Evolutionary conservation across 139 green algal species (phyloP), one percentile per base, ranked within the genome.

Genomic region (Picochlorum sp.): DNA sequence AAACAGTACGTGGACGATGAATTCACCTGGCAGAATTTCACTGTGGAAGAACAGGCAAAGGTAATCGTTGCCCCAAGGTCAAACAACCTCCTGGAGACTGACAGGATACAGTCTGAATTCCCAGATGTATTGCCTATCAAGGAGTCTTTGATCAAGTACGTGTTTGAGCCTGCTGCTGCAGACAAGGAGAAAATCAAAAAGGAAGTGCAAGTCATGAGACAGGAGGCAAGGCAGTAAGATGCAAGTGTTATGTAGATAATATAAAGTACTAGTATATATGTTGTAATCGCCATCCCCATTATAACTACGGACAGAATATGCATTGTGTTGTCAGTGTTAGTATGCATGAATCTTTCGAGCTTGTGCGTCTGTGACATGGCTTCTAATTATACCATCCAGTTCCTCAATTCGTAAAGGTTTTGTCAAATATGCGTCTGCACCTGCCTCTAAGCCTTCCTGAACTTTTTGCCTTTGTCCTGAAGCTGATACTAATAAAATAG

Each of bases 21-120:
- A 43, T 96, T 96, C 76, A 93, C 64, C 7, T 98, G 88, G 88
- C 55, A 55, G 18, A 95, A 97, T 78, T 97, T 96, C 61, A 81
- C 74, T 0, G 30, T 95, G n/a, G 89, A 96, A 70, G 89, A 96
- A 79, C 91, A 97, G 77, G 83, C 87, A 55, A 96, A 97, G 79
- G 69, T 98, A 36, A 96, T 98, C 59, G 79, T 92, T 29, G 91
- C 91, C 14, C 89, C 91, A 12, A 81, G 91, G 55, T 94, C 82
- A 64, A 98, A 98, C 80, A 98, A 98, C 68, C 65, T 95, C 59
- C 64, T 98, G 51, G 90, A 96, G 73, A 95, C 87, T 14, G 76
- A 77, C 33, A 66, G 85, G 74, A 88, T 98, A 57, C 49, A 89
- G 63, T 50, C 55, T 5, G 86, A 95, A 77, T 98, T 95, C 68